Base-by-base conservation (phyloP, 2,329 filamentous ascomycete species). In the Colletotrichum tropicicola region DNA sequence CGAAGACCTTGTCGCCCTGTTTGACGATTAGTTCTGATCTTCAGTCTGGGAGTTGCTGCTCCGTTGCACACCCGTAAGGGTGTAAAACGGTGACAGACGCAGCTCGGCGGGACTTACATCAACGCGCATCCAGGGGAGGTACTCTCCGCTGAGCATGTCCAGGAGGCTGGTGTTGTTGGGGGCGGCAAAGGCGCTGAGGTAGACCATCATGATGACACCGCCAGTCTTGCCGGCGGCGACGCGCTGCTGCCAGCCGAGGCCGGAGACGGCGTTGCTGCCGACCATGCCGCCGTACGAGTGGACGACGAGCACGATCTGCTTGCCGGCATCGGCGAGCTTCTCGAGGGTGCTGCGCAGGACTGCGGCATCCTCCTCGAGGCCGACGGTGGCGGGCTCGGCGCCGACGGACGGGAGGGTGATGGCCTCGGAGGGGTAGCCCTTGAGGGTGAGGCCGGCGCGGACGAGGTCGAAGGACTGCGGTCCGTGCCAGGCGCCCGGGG, bases 251-350 rank as follows among this genome's bases (percentile, higher is more conserved):
- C 78, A 74, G 3, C 75, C 73, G 1, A 79, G 70, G 0, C 77
- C 77, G 12, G 71, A 67, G 8, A 82, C 69, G 0, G 78, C 80
- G 47, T 77, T 77, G 27, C 73, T 72, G 7, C 74, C 76, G 2
- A 81, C 72, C 1, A 80, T 70, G 13, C 81, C 81, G n/a, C 78
- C 77, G 71, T 81, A 83, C 3, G 78, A 82, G 66, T 84, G 81
- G 5, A 76, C 73, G 5, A 79, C 68, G 2, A 83, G 74, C 1
- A 83, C 68, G 13, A 84, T 75, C 27, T 82, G 73, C 47, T 79
- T 78, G 15, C 77, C 77, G 3, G 70, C 59, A 19, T 76, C 74
- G 12, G 72, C 68, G n/a, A 81, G 72, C 5, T 57, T 52, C n/a
- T 69, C 49, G 35, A 80, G 27, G 0, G 67, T 63, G 0, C 37